Percentiles rank a stretch among this genome's conserved stretches.
phyloP scores from a whole-genome alignment of 129 eudicot genomes.

The Flaveria trinervia region DNA sequence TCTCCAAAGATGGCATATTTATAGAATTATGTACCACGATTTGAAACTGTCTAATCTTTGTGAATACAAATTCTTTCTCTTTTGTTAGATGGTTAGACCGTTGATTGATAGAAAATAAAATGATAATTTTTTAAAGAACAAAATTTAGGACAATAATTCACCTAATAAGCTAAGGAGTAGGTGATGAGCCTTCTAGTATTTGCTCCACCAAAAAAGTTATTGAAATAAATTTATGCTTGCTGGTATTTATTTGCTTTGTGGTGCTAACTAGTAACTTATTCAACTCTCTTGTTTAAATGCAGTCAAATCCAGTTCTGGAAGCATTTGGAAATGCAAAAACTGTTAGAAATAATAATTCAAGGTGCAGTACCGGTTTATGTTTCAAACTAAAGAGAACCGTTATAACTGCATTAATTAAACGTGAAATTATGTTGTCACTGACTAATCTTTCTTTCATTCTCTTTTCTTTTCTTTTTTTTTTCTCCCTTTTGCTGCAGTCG shows the following conservation, averaged over 20 bases:
- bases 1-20: neutral
- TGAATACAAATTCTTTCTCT: neutral
- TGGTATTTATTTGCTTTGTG: conserved; percentile 5
- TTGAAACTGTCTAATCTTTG: neutral
- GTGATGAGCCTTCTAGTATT: conserved; percentile 10
- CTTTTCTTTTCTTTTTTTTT: too few species aligned
- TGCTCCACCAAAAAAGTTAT: conserved; percentile 12
- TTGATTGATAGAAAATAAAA: neutral
- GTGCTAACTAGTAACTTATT: conserved; percentile 21
- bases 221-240: conserved; percentile 4
- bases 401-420: neutral
- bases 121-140: neutral
- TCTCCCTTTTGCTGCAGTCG: conserved; percentile 58
- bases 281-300: conserved; percentile 43
- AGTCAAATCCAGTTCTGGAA: conserved; percentile 98
- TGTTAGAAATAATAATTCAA: conserved; percentile 93
- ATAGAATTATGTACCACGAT: neutral
- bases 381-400: neutral
- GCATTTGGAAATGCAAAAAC: conserved; percentile 99
- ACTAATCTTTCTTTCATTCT: neutral
- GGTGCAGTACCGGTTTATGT: conserved; percentile 43
- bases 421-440: conserved; percentile 26
- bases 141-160: conserved; percentile 7
- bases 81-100: neutral
- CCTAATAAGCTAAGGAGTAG: conserved; percentile 11